Conservation (phyloP, 129 eudicot genomes). For the Ambrosia artemisiifolia region DNA sequence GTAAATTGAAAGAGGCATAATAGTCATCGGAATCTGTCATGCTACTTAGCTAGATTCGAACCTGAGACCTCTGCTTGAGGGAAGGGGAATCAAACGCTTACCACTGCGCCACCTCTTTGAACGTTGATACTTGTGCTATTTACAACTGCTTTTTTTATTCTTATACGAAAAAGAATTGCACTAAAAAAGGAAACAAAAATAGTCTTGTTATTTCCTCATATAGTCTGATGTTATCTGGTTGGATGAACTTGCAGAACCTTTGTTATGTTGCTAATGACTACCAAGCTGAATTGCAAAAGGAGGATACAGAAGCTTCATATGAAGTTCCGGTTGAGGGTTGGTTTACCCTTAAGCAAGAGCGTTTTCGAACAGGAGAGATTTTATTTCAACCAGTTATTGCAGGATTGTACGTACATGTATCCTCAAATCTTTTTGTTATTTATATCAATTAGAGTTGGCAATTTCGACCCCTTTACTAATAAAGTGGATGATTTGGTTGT, state of each 20-base stretch:
- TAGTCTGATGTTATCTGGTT: slow-evolving; percentile 15
- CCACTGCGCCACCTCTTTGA: no score
- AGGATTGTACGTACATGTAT: slow-evolving; percentile 75
- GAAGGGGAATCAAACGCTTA: no score
- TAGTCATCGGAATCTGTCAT: no score
- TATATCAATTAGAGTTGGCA: not conserved
- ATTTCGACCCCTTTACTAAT: not conserved
- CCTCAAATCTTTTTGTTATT: slow-evolving; percentile 18
- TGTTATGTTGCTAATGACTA: slow-evolving; percentile 93
- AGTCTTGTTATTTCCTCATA: slow-evolving; percentile 7
- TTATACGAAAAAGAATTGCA: no score
- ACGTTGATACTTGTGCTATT: no score
- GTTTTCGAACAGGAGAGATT: slow-evolving; percentile 91
- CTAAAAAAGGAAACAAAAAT: no score
- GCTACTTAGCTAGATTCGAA: no score
- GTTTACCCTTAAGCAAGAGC: slow-evolving; percentile 81
- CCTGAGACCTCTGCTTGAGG: no score
- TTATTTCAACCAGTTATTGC: slow-evolving; percentile 86
- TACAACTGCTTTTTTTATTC: no score
- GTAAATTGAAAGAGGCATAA: no score
- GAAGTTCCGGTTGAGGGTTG: slow-evolving; percentile 61
- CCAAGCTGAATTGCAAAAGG: slow-evolving; percentile 69
- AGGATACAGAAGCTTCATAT: slow-evolving; percentile 68
- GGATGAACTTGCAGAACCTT: slow-evolving; percentile 57
- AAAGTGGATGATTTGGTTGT: not conserved